Evolutionary conservation across 441 rosid species (phyloP).

Genomic region (Adansonia rubrostipa): DNA sequence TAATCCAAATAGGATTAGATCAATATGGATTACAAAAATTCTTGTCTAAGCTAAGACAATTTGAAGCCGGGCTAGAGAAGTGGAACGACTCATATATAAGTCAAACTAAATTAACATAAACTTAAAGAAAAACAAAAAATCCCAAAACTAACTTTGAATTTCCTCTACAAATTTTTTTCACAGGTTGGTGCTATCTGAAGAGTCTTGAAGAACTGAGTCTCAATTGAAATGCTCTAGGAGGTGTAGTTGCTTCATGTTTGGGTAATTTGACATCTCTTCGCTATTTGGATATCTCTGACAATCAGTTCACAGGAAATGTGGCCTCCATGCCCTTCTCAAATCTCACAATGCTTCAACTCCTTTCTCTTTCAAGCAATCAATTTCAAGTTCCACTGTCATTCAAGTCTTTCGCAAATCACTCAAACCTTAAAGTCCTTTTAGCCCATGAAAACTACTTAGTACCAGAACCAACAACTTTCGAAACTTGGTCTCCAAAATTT

Average conservation of each 20-base stretch:
- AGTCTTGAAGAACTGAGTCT: neutral
- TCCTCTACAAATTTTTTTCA: too few species aligned
- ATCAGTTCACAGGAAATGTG: conserved; percentile 6
- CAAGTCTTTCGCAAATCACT: neutral
- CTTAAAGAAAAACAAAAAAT: too few species aligned
- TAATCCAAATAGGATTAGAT: too few species aligned
- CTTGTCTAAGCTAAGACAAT: too few species aligned
- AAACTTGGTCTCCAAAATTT: neutral
- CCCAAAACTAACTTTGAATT: neutral
- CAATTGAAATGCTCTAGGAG: neutral
- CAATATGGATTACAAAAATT: too few species aligned
- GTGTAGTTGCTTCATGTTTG: conserved; percentile 2
- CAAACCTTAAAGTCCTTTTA: neutral
- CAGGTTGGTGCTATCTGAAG: conserved; percentile 7
- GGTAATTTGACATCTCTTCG: conserved; percentile 18
- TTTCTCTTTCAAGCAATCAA: neutral
- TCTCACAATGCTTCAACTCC: neutral
- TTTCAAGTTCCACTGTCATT: neutral
- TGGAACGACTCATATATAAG: too few species aligned
- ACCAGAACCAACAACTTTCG: neutral
- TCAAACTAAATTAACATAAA: too few species aligned
- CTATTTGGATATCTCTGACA: neutral
- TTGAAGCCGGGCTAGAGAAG: too few species aligned
- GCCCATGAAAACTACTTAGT: neutral
- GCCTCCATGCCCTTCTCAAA: neutral